A percentile compares a stretch with the other conserved stretches of the same genome.
Evolutionary conservation across 306 rosid species (phyloP).

Genomic region (Vigna nakashimae): DNA sequence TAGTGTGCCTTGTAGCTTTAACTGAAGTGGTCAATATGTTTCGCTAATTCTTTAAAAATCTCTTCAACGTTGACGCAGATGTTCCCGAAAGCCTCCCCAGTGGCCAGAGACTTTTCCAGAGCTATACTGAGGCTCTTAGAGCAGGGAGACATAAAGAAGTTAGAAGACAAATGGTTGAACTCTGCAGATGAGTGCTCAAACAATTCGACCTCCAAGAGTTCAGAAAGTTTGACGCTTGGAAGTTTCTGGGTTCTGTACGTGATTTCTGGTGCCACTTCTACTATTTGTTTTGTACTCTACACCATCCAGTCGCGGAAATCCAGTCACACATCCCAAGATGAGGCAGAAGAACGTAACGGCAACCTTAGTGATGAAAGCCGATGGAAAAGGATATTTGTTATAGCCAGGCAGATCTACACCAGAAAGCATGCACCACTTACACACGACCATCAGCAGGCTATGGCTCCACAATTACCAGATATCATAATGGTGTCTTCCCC

Average conservation of each 20-base stretch:
- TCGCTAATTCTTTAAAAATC: neutral
- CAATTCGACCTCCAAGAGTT: slow-evolving; percentile 6
- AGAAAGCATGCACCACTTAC: slow-evolving; percentile 5
- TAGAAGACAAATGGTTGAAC: slow-evolving; percentile 56
- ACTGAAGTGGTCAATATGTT: neutral
- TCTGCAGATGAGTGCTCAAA: slow-evolving; percentile 37
- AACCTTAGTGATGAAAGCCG: neutral
- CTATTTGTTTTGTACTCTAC: slow-evolving; percentile 56
- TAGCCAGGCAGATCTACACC: slow-evolving; percentile 33
- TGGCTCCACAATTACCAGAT: slow-evolving; percentile 34
- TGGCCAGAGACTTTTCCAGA: slow-evolving; percentile 63
- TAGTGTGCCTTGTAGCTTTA: neutral
- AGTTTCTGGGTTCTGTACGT: slow-evolving; percentile 68
- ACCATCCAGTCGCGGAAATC: slow-evolving; percentile 27
- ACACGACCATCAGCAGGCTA: neutral
- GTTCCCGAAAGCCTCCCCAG: slow-evolving; percentile 78
- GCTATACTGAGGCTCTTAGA: slow-evolving; percentile 61
- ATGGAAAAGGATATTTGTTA: slow-evolving; percentile 33
- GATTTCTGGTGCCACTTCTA: slow-evolving; percentile 60
- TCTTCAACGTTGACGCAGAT: slow-evolving; percentile 53
- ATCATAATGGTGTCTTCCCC: slow-evolving; percentile 37
- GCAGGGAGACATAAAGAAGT: slow-evolving; percentile 45
- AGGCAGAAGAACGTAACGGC: slow-evolving; percentile 22
- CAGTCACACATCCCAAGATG: slow-evolving; percentile 22
- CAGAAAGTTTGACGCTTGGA: slow-evolving; percentile 50